A percentile compares a stretch with the other conserved stretches of the same genome.
phyloP scores from a whole-genome alignment of 495 filamentous ascomycete species.

The Penicillium daleae region DNA sequence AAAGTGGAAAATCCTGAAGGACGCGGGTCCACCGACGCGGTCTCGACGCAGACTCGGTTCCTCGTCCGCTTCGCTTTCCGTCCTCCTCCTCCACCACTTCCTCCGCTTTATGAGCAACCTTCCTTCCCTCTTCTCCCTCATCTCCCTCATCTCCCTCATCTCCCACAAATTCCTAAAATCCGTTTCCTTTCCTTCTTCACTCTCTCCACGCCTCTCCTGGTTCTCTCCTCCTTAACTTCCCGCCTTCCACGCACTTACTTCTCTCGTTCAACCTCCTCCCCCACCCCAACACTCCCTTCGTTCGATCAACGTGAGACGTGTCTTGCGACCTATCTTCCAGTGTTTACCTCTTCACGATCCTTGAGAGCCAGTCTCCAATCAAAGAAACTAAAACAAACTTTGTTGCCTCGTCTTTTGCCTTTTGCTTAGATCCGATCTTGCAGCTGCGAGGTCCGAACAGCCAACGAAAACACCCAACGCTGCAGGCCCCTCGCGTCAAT shows the following conservation, averaged over 20 bases:
- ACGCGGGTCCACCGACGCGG: slow-evolving; percentile 1
- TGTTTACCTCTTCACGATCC: slow-evolving; percentile 2
- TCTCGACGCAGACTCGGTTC: not conserved
- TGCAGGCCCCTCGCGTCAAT: slow-evolving; percentile 15
- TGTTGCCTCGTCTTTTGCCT: slow-evolving; percentile 10
- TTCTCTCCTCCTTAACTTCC: not conserved
- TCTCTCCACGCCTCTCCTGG: not conserved
- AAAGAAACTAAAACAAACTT: not conserved
- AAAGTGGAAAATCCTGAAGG: too few species aligned
- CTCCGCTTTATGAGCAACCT: not conserved
- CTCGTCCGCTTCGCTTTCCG: not conserved
- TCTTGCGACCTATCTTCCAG: slow-evolving; percentile 4
- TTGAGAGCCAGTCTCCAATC: slow-evolving; percentile 12
- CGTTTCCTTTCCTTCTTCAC: not conserved
- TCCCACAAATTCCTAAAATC: not conserved
- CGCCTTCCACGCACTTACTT: slow-evolving; percentile 6
- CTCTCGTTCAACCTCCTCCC: not conserved
- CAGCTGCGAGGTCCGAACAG: slow-evolving; percentile 10
- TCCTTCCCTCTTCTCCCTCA: not conserved
- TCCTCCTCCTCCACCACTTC: not conserved
- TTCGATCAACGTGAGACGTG: slow-evolving; percentile 8
- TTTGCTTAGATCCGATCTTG: slow-evolving; percentile 14
- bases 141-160: not conserved
- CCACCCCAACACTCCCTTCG: not conserved
- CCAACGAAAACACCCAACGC: slow-evolving; percentile 8